These are phyloP conservation scores for Artemisia tridentata DNA, from an alignment of 129 eudicot species.

Conservation along the genomic window DNA sequence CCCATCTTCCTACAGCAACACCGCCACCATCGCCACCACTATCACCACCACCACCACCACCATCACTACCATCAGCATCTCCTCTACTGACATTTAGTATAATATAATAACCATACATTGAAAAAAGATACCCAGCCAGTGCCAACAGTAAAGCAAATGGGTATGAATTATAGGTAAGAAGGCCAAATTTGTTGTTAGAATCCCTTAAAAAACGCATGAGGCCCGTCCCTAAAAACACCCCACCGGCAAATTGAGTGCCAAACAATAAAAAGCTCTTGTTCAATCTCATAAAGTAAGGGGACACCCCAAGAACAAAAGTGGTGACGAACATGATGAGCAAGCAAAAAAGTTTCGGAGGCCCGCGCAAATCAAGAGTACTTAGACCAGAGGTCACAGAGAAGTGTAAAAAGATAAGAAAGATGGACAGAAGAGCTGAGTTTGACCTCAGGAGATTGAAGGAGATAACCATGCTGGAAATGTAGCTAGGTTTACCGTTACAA, in stretches of 20 bases:
- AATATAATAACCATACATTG: conserved; percentile 67
- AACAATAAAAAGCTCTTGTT: conserved; percentile 58
- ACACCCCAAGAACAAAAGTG: conserved; percentile 72
- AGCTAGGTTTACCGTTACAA: conserved; percentile 10
- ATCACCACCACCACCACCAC: not conserved
- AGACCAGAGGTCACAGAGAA: conserved; percentile 43
- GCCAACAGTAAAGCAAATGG: conserved; percentile 90
- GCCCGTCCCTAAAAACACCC: conserved; percentile 79
- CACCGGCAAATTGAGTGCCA: conserved; percentile 84
- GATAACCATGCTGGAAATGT: conserved; percentile 38
- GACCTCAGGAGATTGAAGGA: conserved; percentile 45
- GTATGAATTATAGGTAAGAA: conserved; percentile 48
- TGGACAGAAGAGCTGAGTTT: conserved; percentile 37
- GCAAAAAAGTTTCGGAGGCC: conserved; percentile 60
- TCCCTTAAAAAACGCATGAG: conserved; percentile 89
- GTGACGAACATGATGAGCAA: conserved; percentile 60
- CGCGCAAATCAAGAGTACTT: conserved; percentile 16
- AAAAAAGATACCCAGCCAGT: conserved; percentile 53
- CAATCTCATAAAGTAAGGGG: conserved; percentile 74
- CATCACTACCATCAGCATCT: not conserved
- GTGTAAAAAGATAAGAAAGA: conserved; percentile 37
- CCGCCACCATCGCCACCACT: not conserved
- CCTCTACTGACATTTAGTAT: conserved; percentile 33
- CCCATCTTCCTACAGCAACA: not conserved
- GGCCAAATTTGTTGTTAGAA: conserved; percentile 41